These are phyloP conservation scores for Leccinum subrobustum DNA, from an alignment of 1,284 basidiomycete genomes.

Conservation along the genomic window DNA sequence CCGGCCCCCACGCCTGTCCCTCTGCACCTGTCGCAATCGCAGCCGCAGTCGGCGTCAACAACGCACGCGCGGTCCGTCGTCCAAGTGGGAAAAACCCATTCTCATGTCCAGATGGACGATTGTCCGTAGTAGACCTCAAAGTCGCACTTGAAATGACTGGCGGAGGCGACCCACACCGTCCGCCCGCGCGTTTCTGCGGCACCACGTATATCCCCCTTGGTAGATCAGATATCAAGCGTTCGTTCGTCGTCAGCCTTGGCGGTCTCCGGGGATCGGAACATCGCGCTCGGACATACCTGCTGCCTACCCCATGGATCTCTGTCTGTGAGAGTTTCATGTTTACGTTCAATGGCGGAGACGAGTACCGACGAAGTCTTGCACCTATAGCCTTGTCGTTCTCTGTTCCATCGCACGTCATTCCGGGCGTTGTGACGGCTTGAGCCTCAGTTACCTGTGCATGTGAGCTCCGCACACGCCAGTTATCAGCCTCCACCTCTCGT, in stretches of 20 bases:
- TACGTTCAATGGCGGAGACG: slow-evolving; percentile 1
- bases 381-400: background rate
- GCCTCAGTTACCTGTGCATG: background rate
- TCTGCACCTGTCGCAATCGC: background rate
- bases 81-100: slow-evolving; percentile 9
- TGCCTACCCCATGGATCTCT: background rate
- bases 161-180: background rate
- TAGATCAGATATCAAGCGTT: background rate
- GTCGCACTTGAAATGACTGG: background rate
- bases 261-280: background rate
- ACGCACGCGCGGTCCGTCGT: slow-evolving; percentile 1
- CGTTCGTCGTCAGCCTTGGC: background rate
- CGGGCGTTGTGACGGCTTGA: background rate
- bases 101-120: background rate
- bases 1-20: slow-evolving; percentile 12
- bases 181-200: slow-evolving; percentile 17
- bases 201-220: slow-evolving; percentile 16
- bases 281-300: slow-evolving; percentile 5
- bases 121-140: background rate
- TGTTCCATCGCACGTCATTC: background rate
- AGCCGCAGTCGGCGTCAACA: slow-evolving; percentile 8
- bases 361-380: slow-evolving; percentile 3
- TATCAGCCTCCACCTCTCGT: slow-evolving; percentile 7
- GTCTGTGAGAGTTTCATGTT: background rate
- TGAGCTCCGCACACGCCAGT: slow-evolving; percentile 13